Conservation (phyloP, 176 grass and related monocot genomes). For the Elaeis guineensis region DNA sequence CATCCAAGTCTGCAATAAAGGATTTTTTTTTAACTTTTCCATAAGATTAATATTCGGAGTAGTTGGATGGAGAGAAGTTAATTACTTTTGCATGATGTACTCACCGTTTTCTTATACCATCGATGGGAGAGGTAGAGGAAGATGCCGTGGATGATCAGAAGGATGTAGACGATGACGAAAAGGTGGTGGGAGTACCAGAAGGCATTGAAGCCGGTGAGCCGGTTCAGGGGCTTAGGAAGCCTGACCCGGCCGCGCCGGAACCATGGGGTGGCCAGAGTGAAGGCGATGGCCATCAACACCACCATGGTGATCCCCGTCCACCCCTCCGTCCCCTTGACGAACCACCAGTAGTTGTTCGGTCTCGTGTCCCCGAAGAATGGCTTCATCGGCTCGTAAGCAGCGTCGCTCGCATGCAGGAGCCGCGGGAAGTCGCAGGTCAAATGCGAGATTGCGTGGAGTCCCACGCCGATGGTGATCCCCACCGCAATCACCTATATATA, state of each 20-base stretch:
- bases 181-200: slow-evolving; percentile 99
- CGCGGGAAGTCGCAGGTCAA: slow-evolving; percentile 96
- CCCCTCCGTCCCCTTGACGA: slow-evolving; percentile 81
- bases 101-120: slow-evolving; percentile 84
- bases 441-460: slow-evolving; percentile 58
- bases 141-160: slow-evolving; percentile 73
- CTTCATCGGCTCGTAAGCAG: slow-evolving; percentile 49
- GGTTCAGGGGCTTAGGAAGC: slow-evolving; percentile 24
- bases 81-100: too few relatives aligned
- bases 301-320: slow-evolving; percentile 85
- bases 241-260: slow-evolving; percentile 40
- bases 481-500: slow-evolving; percentile 53
- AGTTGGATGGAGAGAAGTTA: too few relatives aligned
- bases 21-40: too few relatives aligned
- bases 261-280: slow-evolving; percentile 81
- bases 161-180: slow-evolving; percentile 79
- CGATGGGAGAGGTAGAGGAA: slow-evolving; percentile 61
- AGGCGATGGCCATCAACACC: slow-evolving; percentile 67
- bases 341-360: slow-evolving; percentile 88
- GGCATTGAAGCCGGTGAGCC: slow-evolving; percentile 92
- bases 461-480: slow-evolving; percentile 53
- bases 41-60: too few relatives aligned
- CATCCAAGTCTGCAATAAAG: slow-evolving; percentile 67
- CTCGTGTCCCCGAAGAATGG: slow-evolving; percentile 42
- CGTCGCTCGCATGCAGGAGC: slow-evolving; percentile 51